phyloP scores from a whole-genome alignment of 208 protist species.

The Trypanosomatidae sp. region DNA sequence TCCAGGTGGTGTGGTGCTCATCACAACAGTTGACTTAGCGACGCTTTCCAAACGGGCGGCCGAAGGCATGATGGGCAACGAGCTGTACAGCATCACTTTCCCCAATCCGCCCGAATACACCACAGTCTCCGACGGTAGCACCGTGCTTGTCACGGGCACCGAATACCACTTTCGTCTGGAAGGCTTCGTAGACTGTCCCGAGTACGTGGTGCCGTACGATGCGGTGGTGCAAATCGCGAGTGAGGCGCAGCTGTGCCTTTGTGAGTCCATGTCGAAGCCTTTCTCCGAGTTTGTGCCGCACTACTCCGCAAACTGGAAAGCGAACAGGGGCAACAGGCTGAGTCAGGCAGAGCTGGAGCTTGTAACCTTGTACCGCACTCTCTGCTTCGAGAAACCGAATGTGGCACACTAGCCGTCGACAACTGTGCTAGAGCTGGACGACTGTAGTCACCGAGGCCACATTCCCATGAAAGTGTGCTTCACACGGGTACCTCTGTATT shows the following conservation, averaged over 20 bases:
- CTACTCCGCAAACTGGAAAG: slow-evolving; percentile 40
- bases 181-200: slow-evolving; percentile 87
- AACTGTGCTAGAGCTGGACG: neutral
- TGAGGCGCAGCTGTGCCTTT: slow-evolving; percentile 20
- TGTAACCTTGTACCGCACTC: slow-evolving; percentile 59
- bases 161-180: slow-evolving; percentile 80
- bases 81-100: slow-evolving; percentile 37
- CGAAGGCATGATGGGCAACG: slow-evolving; percentile 23
- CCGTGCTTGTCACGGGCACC: slow-evolving; percentile 44
- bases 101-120: slow-evolving; percentile 10
- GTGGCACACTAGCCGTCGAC: neutral
- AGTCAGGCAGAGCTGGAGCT: slow-evolving; percentile 52
- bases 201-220: slow-evolving; percentile 74
- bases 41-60: slow-evolving; percentile 45
- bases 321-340: slow-evolving; percentile 65
- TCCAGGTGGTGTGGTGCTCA: slow-evolving; percentile 68
- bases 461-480: neutral
- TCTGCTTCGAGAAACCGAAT: slow-evolving; percentile 55
- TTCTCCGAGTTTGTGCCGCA: slow-evolving; percentile 43
- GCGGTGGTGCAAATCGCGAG: slow-evolving; percentile 30
- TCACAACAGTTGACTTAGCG: slow-evolving; percentile 68
- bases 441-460: neutral
- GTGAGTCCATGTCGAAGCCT: slow-evolving; percentile 22
- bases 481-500: neutral
- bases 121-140: slow-evolving; percentile 2